Conservation (phyloP, 2,329 filamentous ascomycete genomes). For the Rugonectria rugulosa region DNA sequence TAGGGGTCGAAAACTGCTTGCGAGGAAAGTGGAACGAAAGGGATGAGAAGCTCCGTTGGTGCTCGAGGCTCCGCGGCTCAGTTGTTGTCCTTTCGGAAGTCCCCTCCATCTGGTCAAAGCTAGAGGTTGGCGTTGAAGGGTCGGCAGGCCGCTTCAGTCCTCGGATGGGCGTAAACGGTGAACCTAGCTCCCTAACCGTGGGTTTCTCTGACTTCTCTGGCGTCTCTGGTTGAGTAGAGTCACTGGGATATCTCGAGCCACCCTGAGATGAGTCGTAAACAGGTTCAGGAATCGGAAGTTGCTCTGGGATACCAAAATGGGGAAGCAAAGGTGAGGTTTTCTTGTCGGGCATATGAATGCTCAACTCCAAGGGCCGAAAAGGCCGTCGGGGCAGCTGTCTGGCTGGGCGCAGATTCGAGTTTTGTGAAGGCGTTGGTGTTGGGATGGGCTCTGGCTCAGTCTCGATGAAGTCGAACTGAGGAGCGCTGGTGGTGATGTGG, state of each 20-base stretch:
- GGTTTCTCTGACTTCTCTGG: constrained; percentile 7
- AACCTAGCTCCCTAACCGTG: constrained; percentile 2
- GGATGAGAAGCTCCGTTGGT: constrained; percentile 57
- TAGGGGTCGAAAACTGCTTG: constrained; percentile 45
- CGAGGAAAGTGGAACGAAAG: constrained; percentile 65
- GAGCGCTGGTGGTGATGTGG: constrained; percentile 61
- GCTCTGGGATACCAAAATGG: constrained; percentile 52
- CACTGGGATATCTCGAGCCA: constrained; percentile 30
- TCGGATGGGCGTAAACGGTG: constrained; percentile 10
- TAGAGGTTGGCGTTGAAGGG: background rate
- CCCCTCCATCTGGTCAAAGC: constrained; percentile 1
- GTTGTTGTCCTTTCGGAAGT: constrained; percentile 6
- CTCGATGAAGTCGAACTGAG: constrained; percentile 40
- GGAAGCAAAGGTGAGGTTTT: constrained; percentile 64
- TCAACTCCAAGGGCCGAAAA: constrained; percentile 65
- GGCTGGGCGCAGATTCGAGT: constrained; percentile 34
- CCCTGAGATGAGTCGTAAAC: constrained; percentile 42
- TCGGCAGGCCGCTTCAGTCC: constrained; percentile 1
- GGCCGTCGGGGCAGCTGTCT: constrained; percentile 40
- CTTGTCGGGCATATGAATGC: constrained; percentile 53
- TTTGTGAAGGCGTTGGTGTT: constrained; percentile 30
- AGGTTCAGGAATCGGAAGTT: constrained; percentile 47
- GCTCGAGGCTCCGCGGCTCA: constrained; percentile 41
- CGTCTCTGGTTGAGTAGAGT: background rate
- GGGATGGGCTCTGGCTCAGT: constrained; percentile 27